These are phyloP conservation scores for Geum urbanum DNA, from an alignment of 306 rosid species.

Conservation along the genomic window DNA sequence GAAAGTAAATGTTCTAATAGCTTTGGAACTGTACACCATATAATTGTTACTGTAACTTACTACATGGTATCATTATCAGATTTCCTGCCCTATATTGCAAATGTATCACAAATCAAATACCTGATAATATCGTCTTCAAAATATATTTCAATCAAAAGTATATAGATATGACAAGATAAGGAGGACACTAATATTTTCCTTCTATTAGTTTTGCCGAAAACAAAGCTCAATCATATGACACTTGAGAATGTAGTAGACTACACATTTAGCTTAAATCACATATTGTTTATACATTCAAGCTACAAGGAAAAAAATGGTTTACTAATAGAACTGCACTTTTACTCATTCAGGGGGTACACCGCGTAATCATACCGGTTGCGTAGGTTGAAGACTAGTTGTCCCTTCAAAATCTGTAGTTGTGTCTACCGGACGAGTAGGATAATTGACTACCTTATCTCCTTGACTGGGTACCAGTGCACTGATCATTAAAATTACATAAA, in stretches of 20 bases:
- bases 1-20: background rate
- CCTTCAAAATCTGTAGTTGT: conserved; percentile 92
- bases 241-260: background rate
- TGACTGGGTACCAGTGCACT: conserved; percentile 82
- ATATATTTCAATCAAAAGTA: background rate
- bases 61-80: background rate
- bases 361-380: conserved; percentile 54
- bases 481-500: conserved; percentile 35
- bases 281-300: background rate
- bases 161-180: background rate
- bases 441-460: conserved; percentile 80
- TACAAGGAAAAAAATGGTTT: background rate
- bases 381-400: conserved; percentile 77
- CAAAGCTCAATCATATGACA: background rate
- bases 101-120: background rate
- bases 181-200: background rate
- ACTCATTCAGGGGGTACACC: conserved; percentile 1
- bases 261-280: background rate
- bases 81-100: background rate
- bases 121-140: background rate
- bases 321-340: background rate
- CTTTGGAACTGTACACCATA: background rate
- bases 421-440: conserved; percentile 91
- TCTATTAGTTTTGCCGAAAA: background rate
- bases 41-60: background rate